Percentiles rank a stretch among this genome's conserved stretches.
These are phyloP conservation scores for Collariella sp. DNA, from an alignment of 495 filamentous ascomycete genomes.

Conservation along the genomic window DNA sequence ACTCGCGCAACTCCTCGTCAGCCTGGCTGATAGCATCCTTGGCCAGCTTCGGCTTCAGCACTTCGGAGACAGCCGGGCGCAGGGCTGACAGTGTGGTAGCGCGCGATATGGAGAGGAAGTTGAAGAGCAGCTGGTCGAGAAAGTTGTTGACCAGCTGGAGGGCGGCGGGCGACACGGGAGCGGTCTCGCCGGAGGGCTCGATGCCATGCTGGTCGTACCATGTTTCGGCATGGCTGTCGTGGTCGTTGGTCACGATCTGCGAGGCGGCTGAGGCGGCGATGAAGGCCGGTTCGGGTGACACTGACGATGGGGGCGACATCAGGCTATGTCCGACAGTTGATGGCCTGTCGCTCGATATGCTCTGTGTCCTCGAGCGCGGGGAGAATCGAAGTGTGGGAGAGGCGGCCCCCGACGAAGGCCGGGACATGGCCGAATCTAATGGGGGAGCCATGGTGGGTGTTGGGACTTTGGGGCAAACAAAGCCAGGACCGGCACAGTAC, in stretches of 20 bases:
- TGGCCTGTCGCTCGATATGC: conserved; percentile 48
- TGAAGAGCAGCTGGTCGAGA: conserved; percentile 87
- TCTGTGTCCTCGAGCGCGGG: conserved; percentile 38
- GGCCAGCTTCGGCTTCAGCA: conserved; percentile 80
- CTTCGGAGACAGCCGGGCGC: conserved; percentile 74
- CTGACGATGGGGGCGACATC: conserved; percentile 53
- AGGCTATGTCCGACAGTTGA: conserved; percentile 42
- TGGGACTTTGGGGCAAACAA: conserved; percentile 5
- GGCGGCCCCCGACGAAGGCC: conserved; percentile 30
- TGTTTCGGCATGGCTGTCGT: conserved; percentile 60
- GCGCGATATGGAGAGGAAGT: conserved; percentile 68
- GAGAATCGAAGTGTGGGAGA: conserved; percentile 31
- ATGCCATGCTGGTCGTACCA: conserved; percentile 57
- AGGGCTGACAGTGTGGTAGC: conserved; percentile 73
- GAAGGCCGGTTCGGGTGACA: conserved; percentile 75
- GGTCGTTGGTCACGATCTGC: conserved; percentile 83
- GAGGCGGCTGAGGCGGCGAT: conserved; percentile 84
- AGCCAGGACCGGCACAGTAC: conserved; percentile 4
- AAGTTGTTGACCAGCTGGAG: conserved; percentile 82
- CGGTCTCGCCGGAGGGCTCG: conserved; percentile 54
- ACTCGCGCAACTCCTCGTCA: conserved; percentile 84
- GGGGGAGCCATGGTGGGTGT: conserved; percentile 21
- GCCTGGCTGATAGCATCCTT: conserved; percentile 79
- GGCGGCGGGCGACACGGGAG: conserved; percentile 66
- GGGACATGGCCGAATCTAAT: conserved; percentile 35